Base-by-base conservation (phyloP, 495 filamentous ascomycete genomes). In the Jackrogersella multiformis region DNA sequence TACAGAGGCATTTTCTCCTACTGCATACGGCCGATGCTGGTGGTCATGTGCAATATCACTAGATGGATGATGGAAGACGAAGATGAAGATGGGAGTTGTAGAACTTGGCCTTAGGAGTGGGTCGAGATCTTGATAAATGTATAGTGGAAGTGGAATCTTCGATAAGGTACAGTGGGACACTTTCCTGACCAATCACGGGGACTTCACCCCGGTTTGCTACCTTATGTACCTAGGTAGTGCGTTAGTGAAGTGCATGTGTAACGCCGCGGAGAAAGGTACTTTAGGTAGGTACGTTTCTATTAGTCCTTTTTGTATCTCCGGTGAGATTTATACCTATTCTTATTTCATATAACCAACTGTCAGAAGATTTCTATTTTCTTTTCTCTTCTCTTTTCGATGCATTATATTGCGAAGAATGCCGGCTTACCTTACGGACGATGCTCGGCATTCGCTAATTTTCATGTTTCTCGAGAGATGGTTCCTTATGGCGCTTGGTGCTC, bases 91-190 rank as follows among this genome's bases (percentile, higher is more conserved):
- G n/a, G n/a, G 45, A 60, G 56, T 60, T 30, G 21, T 49, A 8
- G 20, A 41, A 41, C 32, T 28, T 60, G 23, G 38, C 53, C 26
- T 59, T 30, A 51, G 23, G 49, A 5, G 21, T 59, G 51, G 49
- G 28, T 48, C 51, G 26, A 30, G 42, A 32, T 39, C 28, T 26
- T 58, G 26, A 30, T 30, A n/a, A n/a, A 30, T 30, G 26, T 30
- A 30, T 30, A 30, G 23, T 34, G 44, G 44, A 62, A 46, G 39
- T 38, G 38, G 26, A 21, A 8, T 10, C 32, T 53, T 42, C 56
- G 64, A 67, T 67, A 67, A 67, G 64, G 44, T 42, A 51, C n/a
- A n/a, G n/a, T n/a, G n/a, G n/a, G n/a, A n/a, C n/a, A 52, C 42
- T 9, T 51, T 0, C 18, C 36, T 52, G 42, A 45, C 64, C 64